Base-by-base conservation (phyloP, 176 grass and related monocot species). In the Oryza rufipogon region DNA sequence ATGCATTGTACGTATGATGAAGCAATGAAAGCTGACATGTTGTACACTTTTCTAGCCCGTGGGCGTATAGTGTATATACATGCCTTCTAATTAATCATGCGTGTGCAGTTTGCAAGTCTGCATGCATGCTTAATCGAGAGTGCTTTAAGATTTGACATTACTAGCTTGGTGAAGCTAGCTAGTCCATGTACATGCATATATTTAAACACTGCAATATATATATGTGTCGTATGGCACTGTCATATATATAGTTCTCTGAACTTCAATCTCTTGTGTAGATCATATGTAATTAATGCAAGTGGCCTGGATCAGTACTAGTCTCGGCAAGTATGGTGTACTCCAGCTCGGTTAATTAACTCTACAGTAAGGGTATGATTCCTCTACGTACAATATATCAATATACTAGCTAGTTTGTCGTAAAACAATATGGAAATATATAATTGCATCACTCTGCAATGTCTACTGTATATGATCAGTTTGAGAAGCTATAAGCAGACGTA, bases 41-140 rank as follows among this genome's bases (percentile, higher is more conserved):
- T 56, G 11, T 83, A 15, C 15, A 4, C 11, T 75, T 75, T 47
- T 83, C 3, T 74, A 64, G 41, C 25, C 5, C n/a, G 42, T 38
- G 39, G 23, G 15, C 46, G 14, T 33, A 41, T 20, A 41, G 7
- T 23, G 15, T 41, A 8, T 17, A 2, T 58, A 8, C 79, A 52
- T 70, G n/a, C 1, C 14, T 61, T 1, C 17, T 41, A 41, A 41
- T 41, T 71, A 83, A 48, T 45, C 20, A 67, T 56, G 30, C 54
- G 4, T 58, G 9, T 38, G 17, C 15, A 52, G 22, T 75, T 16
- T 60, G 16, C 17, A 39, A 75, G 74, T 76, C n/a, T 58, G 14
- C 30, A 76, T 76, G 73, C 51, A 60, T 60, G 51, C 17, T 34
- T 76, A 60, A 38, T 75, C 23, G 22, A 17, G 45, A 73, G 46